Conservation (phyloP, 129 eudicot species). For the Lactuca sativa region DNA sequence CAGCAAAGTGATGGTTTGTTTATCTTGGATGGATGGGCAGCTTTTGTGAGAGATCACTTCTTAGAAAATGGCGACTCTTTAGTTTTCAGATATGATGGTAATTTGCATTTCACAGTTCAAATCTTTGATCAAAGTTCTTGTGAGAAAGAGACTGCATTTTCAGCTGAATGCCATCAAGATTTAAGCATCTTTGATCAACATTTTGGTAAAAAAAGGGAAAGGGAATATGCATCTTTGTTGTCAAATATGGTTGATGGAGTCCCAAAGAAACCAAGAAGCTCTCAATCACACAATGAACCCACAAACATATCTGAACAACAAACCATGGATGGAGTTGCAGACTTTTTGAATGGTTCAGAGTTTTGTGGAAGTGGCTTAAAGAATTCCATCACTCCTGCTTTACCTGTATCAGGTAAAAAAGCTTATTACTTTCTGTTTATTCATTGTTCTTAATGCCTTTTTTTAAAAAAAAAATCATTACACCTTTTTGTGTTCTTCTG, state of each 20-base stretch:
- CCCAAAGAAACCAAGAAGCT: constrained; percentile 61
- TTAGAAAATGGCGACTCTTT: constrained; percentile 67
- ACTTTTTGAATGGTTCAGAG: constrained; percentile 24
- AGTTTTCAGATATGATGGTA: constrained; percentile 77
- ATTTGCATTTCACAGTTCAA: constrained; percentile 66
- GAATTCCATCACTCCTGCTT: constrained; percentile 45
- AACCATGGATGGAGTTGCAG: constrained; percentile 26
- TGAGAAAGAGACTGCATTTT: constrained; percentile 75
- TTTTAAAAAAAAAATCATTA: neutral
- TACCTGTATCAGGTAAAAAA: constrained; percentile 52
- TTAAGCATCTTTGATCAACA: constrained; percentile 36
- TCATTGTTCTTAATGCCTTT: neutral
- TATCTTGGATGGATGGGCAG: constrained; percentile 69
- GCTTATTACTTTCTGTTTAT: neutral
- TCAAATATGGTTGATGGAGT: constrained; percentile 41
- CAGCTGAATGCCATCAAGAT: constrained; percentile 69
- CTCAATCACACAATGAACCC: constrained; percentile 35
- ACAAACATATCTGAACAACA: constrained; percentile 33
- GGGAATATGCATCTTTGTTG: constrained; percentile 44
- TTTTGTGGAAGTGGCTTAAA: constrained; percentile 33
- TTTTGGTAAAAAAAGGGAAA: constrained; percentile 57
- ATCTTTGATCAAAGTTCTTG: constrained; percentile 78
- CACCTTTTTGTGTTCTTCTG: neutral
- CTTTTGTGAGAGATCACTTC: constrained; percentile 74
- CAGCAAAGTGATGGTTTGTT: constrained; percentile 44